These are phyloP conservation scores for Penicillium paneum DNA, from an alignment of 2,329 filamentous ascomycete genomes.

Conservation along the genomic window DNA sequence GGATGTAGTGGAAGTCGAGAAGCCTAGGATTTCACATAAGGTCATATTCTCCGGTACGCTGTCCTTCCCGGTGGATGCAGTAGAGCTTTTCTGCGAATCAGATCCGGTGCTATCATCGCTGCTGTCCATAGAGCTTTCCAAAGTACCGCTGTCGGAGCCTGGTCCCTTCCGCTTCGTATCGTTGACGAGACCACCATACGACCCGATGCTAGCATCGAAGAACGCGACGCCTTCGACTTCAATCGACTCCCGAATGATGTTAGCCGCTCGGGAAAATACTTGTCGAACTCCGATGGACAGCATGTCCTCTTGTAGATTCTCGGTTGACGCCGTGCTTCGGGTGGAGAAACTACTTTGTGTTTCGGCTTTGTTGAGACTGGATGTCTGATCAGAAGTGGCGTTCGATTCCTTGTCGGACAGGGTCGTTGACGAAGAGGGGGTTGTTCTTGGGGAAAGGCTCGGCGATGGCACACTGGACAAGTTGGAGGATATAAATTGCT, in stretches of 20 bases:
- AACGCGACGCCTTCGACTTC: conserved; percentile 40
- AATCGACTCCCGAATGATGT: conserved; percentile 43
- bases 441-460: not conserved
- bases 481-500: not conserved
- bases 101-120: conserved; percentile 21
- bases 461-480: not conserved
- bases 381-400: not conserved
- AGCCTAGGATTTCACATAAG: conserved; percentile 2
- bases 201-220: conserved; percentile 17
- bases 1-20: conserved; percentile 7
- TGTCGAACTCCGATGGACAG: not conserved
- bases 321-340: not conserved
- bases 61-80: not conserved
- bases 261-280: conserved; percentile 45
- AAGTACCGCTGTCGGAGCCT: not conserved
- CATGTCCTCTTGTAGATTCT: not conserved
- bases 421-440: not conserved
- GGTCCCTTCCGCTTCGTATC: not conserved
- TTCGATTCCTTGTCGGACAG: not conserved
- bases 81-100: not conserved
- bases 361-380: not conserved
- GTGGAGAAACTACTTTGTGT: not conserved
- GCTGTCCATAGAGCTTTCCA: not conserved
- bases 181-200: conserved; percentile 11
- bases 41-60: not conserved